Evolutionary conservation across 2,329 filamentous ascomycete genomes (phyloP), one percentile per base, ranked within the genome.

Genomic region (Thielaviopsis ethacetica): DNA sequence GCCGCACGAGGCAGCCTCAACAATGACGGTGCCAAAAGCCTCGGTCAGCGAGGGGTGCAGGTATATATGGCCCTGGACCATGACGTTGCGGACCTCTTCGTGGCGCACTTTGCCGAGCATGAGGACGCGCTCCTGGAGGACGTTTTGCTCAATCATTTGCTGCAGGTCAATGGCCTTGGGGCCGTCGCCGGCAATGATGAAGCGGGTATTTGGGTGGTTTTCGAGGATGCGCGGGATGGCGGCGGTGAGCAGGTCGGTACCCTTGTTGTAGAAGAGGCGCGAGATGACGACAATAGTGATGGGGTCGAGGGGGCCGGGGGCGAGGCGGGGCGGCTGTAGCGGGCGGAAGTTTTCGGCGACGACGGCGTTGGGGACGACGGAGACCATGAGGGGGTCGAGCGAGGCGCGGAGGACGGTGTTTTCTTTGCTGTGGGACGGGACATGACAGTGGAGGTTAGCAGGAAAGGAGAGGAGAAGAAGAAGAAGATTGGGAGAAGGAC

Each of bases 241-340:
- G 12, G 91, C 93, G 24, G 95, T 95, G n/a, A 98, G 80, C 0
- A 98, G 81, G 69, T 98, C 94, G 1, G 89, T 97, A 61, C 93
- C 93, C 70, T 98, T 98, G 72, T 98, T 98, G 72, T 97, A 97
- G 72, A 97, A 98, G 1, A 98, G 82, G 21, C 93, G 88, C 9
- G 91, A 96, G 62, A 98, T 95, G 21, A 98, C 91, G 1, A 98
- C 89, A 61, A 98, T 96, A 7, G 90, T 96, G 66, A 98, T 91
- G 12, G 83, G 86, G 65, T 96, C 91, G 63, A 88, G 79, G 0
- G 90, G 88, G 0, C 87, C 86, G 2, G 95, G 78, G 6, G 82
- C 82, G 58, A 84, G 83, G 3, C 83, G 81, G 0, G 83, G 78
- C 5, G 74, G 71, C 66, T 72, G 65, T 68, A 76, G 64, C 0